Evolutionary conservation across 108 stramenopile species (phyloP).

Genomic region (Cylindrotheca closterium): DNA sequence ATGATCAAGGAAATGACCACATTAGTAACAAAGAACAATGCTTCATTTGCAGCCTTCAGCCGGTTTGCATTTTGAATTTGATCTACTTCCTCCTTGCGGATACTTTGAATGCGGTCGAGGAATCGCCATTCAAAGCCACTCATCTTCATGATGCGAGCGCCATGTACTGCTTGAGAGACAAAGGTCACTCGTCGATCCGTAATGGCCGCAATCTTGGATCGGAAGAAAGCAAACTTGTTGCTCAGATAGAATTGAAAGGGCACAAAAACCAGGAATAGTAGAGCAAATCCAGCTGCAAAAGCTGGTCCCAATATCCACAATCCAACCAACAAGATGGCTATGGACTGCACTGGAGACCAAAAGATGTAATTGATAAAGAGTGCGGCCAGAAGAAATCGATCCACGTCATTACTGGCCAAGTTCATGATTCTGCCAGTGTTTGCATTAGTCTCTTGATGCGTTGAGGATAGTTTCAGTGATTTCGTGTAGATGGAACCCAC

Average conservation of each 20-base stretch:
- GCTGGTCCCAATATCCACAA: slow-evolving; percentile 59
- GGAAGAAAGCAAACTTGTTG: slow-evolving; percentile 59
- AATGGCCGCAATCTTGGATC: slow-evolving; percentile 68
- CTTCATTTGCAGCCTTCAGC: slow-evolving; percentile 75
- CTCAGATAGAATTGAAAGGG: slow-evolving; percentile 72
- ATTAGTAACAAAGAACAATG: slow-evolving; percentile 60
- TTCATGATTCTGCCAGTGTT: slow-evolving; percentile 79
- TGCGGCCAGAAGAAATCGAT: slow-evolving; percentile 67
- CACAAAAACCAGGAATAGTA: slow-evolving; percentile 72
- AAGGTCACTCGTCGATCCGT: slow-evolving; percentile 83
- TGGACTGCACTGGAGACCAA: slow-evolving; percentile 74
- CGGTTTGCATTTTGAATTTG: slow-evolving; percentile 61
- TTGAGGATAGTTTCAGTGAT: slow-evolving; percentile 37
- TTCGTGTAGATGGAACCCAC: slow-evolving; percentile 78
- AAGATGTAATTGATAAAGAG: slow-evolving; percentile 71
- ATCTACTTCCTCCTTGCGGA: slow-evolving; percentile 62
- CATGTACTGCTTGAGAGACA: slow-evolving; percentile 81
- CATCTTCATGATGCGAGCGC: slow-evolving; percentile 84
- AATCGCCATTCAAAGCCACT: slow-evolving; percentile 74
- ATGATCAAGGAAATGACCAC: slow-evolving; percentile 55
- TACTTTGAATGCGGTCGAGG: slow-evolving; percentile 51
- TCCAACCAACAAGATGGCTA: slow-evolving; percentile 76
- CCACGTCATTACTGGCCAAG: slow-evolving; percentile 87
- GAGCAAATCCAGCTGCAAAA: slow-evolving; percentile 79
- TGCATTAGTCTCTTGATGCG: slow-evolving; percentile 12